Evolutionary conservation across 1,284 basidiomycete genomes (phyloP).

Genomic region (Trichosporon asahii): DNA sequence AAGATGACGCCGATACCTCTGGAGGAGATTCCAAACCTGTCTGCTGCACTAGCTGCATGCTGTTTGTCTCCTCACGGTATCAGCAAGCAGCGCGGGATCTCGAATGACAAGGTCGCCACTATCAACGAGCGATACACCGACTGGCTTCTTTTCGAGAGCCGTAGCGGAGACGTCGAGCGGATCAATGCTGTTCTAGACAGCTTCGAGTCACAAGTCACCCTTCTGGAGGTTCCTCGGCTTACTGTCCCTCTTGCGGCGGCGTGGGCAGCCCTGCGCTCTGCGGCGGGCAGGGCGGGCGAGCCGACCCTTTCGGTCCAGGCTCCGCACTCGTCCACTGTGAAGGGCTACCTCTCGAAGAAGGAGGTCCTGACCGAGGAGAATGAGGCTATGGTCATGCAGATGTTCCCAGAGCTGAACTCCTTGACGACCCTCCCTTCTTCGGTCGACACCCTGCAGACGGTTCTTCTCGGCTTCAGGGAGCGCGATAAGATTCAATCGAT

Average conservation of each 20-base stretch:
- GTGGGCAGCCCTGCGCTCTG: slow-evolving; percentile 19
- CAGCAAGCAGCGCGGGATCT: not conserved
- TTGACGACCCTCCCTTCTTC: not conserved
- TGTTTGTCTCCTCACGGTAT: slow-evolving; percentile 12
- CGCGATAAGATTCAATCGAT: not conserved
- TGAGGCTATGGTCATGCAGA: not conserved
- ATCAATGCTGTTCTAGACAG: slow-evolving; percentile 5
- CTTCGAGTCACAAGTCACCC: slow-evolving; percentile 18
- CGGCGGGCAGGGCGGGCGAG: slow-evolving; percentile 4
- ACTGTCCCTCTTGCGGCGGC: slow-evolving; percentile 13
- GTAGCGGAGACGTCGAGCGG: not conserved
- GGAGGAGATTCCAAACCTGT: slow-evolving; percentile 6
- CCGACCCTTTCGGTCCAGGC: slow-evolving; percentile 3
- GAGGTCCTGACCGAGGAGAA: not conserved
- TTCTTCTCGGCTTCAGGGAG: not conserved
- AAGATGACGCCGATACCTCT: slow-evolving; percentile 1
- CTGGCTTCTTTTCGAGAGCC: slow-evolving; percentile 18
- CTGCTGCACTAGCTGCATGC: slow-evolving; percentile 14
- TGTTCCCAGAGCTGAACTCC: not conserved
- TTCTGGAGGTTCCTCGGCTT: slow-evolving; percentile 4
- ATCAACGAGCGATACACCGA: slow-evolving; percentile 15
- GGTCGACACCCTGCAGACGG: not conserved
- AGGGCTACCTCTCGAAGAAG: not conserved
- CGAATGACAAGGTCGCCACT: not conserved
- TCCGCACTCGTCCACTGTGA: slow-evolving; percentile 1